Conservation (phyloP, 1,284 basidiomycete genomes). For the Rhodotorula sp. region DNA sequence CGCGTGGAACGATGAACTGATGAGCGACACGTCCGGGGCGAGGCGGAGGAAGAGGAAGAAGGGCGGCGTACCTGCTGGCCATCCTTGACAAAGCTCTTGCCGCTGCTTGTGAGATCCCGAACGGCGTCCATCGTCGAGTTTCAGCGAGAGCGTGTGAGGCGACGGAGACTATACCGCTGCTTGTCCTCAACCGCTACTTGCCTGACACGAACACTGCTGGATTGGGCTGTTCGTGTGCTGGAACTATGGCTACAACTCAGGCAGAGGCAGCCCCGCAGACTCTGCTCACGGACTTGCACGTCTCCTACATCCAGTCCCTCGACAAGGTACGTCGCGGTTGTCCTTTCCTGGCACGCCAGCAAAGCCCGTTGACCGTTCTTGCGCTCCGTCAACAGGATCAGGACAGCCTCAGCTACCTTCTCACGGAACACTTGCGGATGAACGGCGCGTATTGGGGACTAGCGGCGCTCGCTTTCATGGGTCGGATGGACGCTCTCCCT, state of each 20-base stretch:
- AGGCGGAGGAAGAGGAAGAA: background rate
- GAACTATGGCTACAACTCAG: background rate
- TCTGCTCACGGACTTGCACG: conserved; percentile 58
- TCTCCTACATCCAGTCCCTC: conserved; percentile 69
- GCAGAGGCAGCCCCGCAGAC: background rate
- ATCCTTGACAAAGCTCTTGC: conserved; percentile 87
- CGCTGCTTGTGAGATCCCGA: conserved; percentile 85
- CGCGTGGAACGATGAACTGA: background rate
- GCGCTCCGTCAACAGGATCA: conserved; percentile 45
- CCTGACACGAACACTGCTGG: background rate
- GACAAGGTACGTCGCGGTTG: conserved; percentile 56
- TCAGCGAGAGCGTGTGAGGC: background rate
- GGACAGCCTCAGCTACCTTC: conserved; percentile 84
- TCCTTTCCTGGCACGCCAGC: conserved; percentile 1
- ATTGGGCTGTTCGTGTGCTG: background rate
- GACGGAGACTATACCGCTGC: background rate
- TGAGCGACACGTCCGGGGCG: background rate
- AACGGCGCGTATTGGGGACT: conserved; percentile 98
- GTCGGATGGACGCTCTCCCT: conserved; percentile 69
- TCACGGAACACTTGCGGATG: conserved; percentile 88
- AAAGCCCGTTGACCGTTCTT: background rate
- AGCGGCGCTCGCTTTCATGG: conserved; percentile 79
- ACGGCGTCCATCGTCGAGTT: conserved; percentile 62
- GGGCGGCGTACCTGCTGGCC: conserved; percentile 73
- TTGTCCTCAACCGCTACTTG: background rate